Conservation (phyloP, 371 early-diverging fungal genomes). For the Mortierella sp. region DNA sequence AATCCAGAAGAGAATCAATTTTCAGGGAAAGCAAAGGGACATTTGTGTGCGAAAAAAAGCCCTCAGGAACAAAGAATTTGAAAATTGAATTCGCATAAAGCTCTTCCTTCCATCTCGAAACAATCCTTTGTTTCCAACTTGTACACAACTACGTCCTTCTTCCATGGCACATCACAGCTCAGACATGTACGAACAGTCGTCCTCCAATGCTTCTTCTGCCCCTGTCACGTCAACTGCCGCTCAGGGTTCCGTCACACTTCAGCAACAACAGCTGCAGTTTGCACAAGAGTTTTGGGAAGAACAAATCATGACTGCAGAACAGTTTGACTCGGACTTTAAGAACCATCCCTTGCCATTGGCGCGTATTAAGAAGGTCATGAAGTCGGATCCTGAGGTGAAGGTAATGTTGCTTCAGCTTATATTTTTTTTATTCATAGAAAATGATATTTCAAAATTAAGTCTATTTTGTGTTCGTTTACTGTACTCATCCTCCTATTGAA, state of each 20-base stretch:
- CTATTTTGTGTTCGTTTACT: too few relatives aligned
- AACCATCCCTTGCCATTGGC: slow-evolving; percentile 89
- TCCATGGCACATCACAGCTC: slow-evolving; percentile 1
- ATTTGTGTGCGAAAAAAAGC: too few relatives aligned
- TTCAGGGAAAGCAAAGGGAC: too few relatives aligned
- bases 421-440: neutral
- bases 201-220: slow-evolving; percentile 9
- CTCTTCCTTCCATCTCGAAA: too few relatives aligned
- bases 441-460: too few relatives aligned
- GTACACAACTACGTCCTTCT: too few relatives aligned
- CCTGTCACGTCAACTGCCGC: slow-evolving; percentile 9
- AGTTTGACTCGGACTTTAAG: slow-evolving; percentile 79
- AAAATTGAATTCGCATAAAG: too few relatives aligned
- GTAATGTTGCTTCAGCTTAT: too few relatives aligned
- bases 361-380: slow-evolving; percentile 96
- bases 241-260: slow-evolving; percentile 12
- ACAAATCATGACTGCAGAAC: slow-evolving; percentile 62
- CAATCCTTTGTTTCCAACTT: too few relatives aligned
- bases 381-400: slow-evolving; percentile 93
- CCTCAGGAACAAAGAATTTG: too few relatives aligned
- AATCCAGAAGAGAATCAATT: too few relatives aligned
- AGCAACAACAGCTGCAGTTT: slow-evolving; percentile 50
- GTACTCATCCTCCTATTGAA: too few relatives aligned
- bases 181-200: slow-evolving; percentile 15
- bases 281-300: slow-evolving; percentile 64